Evolutionary conservation across 495 filamentous ascomycete genomes (phyloP), one percentile per base, ranked within the genome.

Genomic region (Aspergillus nanangensis): DNA sequence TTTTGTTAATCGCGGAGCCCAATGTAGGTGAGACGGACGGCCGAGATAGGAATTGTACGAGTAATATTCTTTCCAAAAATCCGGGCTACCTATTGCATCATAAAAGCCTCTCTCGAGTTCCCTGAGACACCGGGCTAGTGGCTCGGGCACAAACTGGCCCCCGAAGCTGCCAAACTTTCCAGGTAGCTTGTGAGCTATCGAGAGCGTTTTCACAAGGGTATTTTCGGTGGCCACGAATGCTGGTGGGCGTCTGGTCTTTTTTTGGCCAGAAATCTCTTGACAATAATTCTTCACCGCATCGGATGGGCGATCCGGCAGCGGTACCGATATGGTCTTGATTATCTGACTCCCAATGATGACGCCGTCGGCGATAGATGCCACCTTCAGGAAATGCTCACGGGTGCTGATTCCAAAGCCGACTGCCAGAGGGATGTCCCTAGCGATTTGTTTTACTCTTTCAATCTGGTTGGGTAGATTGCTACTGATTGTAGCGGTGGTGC

Each of bases 31-130:
- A 43, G 86, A 86, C 3, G 90, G 90, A 7, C 90, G 83, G 21
- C 86, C 86, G 82, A 94, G 95, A 72, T 87, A 94, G 33, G 84
- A 82, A 68, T 95, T 94, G 70, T 92, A 90, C 10, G 85, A 83
- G 21, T 83, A 79, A 64, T 87, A 95, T 61, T 95, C 90, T 55
- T 91, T 84, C 90, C 90, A 95, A 73, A 95, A 95, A 8, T 75
- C 70, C 3, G 87, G 83, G 56, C 94, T 88, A 41, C 88, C 78
- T 48, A 79, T 83, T 41, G 87, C 84, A 41, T 78, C 68, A 53
- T 92, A 79, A 73, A 95, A 95, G 15, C 88, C 88, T 14, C 72
- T 71, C 59, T 94, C 88, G 7, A 95, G 79, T 64, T 95, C 80
- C 0, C 78, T 76, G 42, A 95, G 71, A 58, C 88, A 93, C 65